Evolutionary conservation across 2,329 filamentous ascomycete genomes (phyloP).

Genomic region (Xylariaceae sp.): DNA sequence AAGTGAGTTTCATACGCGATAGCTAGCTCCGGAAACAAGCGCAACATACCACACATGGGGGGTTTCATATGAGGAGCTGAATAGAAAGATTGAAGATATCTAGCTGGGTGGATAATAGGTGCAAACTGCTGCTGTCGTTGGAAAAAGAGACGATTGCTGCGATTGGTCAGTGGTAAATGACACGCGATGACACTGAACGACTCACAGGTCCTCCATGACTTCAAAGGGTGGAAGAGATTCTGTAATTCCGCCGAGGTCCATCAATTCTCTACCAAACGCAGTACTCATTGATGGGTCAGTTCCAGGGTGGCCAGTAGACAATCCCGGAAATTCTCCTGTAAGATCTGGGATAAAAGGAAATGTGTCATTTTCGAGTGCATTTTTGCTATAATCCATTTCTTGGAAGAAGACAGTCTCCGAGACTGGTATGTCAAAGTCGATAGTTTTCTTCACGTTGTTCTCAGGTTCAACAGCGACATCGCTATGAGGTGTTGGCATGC

Average conservation of each 20-base stretch:
- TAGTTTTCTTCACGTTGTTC: slow-evolving; percentile 27
- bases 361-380: slow-evolving; percentile 10
- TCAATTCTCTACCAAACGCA: slow-evolving; percentile 52
- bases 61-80: slow-evolving; percentile 70
- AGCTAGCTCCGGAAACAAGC: too few species aligned
- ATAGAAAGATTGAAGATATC: slow-evolving; percentile 74
- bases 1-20: too few species aligned
- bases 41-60: slow-evolving; percentile 56
- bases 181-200: slow-evolving; percentile 8
- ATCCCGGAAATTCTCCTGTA: slow-evolving; percentile 13
- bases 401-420: slow-evolving; percentile 27
- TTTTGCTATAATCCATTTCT: slow-evolving; percentile 25
- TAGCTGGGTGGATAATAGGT: slow-evolving; percentile 74
- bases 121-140: slow-evolving; percentile 67
- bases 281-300: slow-evolving; percentile 4
- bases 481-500: not conserved
- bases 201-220: slow-evolving; percentile 79
- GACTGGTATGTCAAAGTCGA: slow-evolving; percentile 18
- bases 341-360: slow-evolving; percentile 19
- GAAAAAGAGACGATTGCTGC: slow-evolving; percentile 73
- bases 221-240: slow-evolving; percentile 77
- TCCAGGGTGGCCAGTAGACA: slow-evolving; percentile 15
- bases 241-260: slow-evolving; percentile 71
- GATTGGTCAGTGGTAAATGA: slow-evolving; percentile 4
- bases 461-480: slow-evolving; percentile 23